Evolutionary conservation across 2,329 filamentous ascomycete species (phyloP), one percentile per base, ranked within the genome.

Genomic region (Orbilia ellipsospora): DNA sequence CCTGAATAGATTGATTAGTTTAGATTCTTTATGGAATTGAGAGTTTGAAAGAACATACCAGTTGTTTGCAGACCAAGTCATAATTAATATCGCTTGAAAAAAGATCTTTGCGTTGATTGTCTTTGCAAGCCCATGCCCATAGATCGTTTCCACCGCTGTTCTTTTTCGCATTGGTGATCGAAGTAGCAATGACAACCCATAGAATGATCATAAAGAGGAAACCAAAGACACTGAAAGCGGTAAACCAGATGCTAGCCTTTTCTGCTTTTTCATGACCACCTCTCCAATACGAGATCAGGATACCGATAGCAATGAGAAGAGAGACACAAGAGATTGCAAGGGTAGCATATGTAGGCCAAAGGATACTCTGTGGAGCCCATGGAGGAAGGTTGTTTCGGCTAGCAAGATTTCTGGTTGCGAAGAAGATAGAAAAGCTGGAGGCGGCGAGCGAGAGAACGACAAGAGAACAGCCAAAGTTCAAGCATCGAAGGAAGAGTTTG

Each of bases 41-140:
- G 61, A 45, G 73, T 42, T 50, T 18, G 31, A 28, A 18, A 68
- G 31, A 12, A 79, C 87, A 83, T 84, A 91, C 90, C 85, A 92
- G 90, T 80, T 99, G 88, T 80, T 94, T 91, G 85, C 95, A 99
- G 78, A 98, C 87, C 60, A 99, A 90, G 26, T 89, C 89, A 83
- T 98, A 99, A 83, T 95, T 87, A 79, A 99, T 88, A 80, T 95
- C 90, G 68, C 94, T 86, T 77, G 88, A 82, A 82, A 94, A 98
- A 63, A 97, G 84, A 60, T 93, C 84, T 66, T 90, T 85, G 76
- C 94, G 90, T 78, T 90, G 89, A 82, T 97, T 98, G 80, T 96
- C 88, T 69, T 94, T 90, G 83, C 95, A 99, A n/a, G 93, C 89
- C 95, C 95, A 99, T 73, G 94, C 94, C 95, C 95, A 99, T 83